Percentiles rank a stretch among this genome's conserved stretches.
Evolutionary conservation across 2,329 filamentous ascomycete genomes (phyloP).

Genomic region (Penicillium occitanis): DNA sequence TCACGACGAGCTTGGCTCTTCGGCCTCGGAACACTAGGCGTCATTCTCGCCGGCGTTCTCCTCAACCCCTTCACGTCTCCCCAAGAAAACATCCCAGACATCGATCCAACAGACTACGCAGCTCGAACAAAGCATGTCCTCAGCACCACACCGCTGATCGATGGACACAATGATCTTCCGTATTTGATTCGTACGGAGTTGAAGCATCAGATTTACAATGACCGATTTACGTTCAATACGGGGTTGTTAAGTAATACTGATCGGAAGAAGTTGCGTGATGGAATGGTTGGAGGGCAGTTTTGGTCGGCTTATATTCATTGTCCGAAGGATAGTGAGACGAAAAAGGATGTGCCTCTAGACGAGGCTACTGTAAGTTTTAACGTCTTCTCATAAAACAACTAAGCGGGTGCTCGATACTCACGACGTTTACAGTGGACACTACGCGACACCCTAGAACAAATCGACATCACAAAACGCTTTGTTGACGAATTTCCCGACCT

Average conservation of each 20-base stretch:
- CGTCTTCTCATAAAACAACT: too few relatives aligned
- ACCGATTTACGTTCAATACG: slow-evolving; percentile 22
- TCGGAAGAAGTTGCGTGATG: slow-evolving; percentile 27
- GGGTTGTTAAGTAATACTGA: slow-evolving; percentile 29
- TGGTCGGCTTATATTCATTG: slow-evolving; percentile 33
- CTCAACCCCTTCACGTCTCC: slow-evolving; percentile 1
- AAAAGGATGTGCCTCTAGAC: slow-evolving; percentile 20
- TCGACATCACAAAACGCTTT: slow-evolving; percentile 27
- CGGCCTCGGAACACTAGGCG: slow-evolving; percentile 9
- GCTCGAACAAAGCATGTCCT: slow-evolving; percentile 24
- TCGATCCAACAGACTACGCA: slow-evolving; percentile 18
- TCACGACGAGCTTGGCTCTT: slow-evolving; percentile 15
- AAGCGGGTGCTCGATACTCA: too few relatives aligned
- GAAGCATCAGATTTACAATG: slow-evolving; percentile 29
- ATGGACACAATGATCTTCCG: slow-evolving; percentile 34
- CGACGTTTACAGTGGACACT: slow-evolving; percentile 17
- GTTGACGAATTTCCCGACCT: slow-evolving; percentile 23
- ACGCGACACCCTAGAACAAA: slow-evolving; percentile 29
- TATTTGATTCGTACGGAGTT: slow-evolving; percentile 27
- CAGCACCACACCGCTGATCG: slow-evolving; percentile 28
- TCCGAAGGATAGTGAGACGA: slow-evolving; percentile 17
- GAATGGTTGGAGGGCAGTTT: slow-evolving; percentile 32
- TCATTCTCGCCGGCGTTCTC: slow-evolving; percentile 5
- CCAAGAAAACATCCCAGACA: not conserved
- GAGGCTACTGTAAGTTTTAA: slow-evolving; percentile 22